phyloP scores from a whole-genome alignment of 73 alveolate genomes.

The Breviolum minutum region DNA sequence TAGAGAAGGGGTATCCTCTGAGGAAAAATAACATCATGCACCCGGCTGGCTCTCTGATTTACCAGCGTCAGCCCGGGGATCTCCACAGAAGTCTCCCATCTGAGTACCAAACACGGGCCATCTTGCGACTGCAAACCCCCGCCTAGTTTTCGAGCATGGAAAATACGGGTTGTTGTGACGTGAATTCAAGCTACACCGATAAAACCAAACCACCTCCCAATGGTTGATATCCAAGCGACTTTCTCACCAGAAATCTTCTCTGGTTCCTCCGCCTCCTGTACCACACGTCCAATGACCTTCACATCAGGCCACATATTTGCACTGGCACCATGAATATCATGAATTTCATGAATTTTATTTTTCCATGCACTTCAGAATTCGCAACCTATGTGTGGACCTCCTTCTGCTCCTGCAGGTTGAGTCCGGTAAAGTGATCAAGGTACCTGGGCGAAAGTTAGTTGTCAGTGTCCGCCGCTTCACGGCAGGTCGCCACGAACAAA shows the following conservation, averaged over 20 bases:
- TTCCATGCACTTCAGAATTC: too few relatives aligned
- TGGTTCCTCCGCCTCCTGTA: conserved; percentile 37
- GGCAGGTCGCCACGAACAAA: too few relatives aligned
- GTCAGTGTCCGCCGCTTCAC: too few relatives aligned
- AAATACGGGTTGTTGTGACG: not conserved
- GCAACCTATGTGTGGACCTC: not conserved
- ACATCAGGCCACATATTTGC: not conserved
- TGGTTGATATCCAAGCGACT: not conserved
- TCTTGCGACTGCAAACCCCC: conserved; percentile 69
- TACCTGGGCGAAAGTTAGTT: not conserved
- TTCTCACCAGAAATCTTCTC: not conserved
- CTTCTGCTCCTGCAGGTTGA: conserved; percentile 42
- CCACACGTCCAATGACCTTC: conserved; percentile 55
- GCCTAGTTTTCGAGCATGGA: not conserved
- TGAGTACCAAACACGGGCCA: conserved; percentile 47
- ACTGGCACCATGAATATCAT: not conserved
- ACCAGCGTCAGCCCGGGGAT: not conserved
- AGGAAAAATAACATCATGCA: too few relatives aligned
- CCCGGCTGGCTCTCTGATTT: too few relatives aligned
- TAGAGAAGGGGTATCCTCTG: too few relatives aligned
- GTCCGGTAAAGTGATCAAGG: conserved; percentile 53
- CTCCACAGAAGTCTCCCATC: not conserved
- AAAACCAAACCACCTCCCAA: not conserved
- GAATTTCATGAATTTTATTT: not conserved
- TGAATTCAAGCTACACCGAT: too few relatives aligned